A percentile compares a stretch with the other conserved stretches of the same genome.
phyloP scores from a whole-genome alignment of 73 alveolate species.

The Paramecium octaurelia region DNA sequence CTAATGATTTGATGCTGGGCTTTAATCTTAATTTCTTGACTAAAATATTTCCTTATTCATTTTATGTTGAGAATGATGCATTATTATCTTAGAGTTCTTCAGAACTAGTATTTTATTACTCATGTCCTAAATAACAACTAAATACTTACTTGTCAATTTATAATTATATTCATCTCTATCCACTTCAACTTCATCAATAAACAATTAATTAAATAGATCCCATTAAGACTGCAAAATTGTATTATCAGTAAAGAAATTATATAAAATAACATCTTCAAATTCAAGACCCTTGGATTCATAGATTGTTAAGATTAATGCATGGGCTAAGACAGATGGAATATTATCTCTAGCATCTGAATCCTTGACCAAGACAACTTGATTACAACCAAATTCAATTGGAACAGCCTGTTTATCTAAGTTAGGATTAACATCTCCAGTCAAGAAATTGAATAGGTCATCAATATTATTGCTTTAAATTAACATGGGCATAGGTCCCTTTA shows the following conservation, averaged over 20 bases:
- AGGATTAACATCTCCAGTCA: conserved; percentile 17
- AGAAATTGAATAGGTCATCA: conserved; percentile 36
- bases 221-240: conserved; percentile 49
- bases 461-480: conserved; percentile 26
- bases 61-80: neutral
- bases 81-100: neutral
- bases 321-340: conserved; percentile 71
- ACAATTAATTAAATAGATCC: neutral
- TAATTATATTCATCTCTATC: neutral
- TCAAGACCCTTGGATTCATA: conserved; percentile 92
- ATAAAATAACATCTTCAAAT: conserved; percentile 88
- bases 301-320: conserved; percentile 82
- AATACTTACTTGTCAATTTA: neutral
- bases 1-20: neutral
- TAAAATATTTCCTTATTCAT: neutral
- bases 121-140: neutral
- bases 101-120: neutral
- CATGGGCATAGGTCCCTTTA: conserved; percentile 81
- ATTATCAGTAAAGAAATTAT: conserved; percentile 61
- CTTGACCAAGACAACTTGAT: conserved; percentile 83
- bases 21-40: neutral
- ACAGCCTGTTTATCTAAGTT: neutral
- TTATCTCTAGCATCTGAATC: conserved; percentile 72
- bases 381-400: conserved; percentile 80
- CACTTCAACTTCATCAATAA: neutral